phyloP scores from a whole-genome alignment of 2,329 filamentous ascomycete species.

The Colletotrichum higginsianum region DNA sequence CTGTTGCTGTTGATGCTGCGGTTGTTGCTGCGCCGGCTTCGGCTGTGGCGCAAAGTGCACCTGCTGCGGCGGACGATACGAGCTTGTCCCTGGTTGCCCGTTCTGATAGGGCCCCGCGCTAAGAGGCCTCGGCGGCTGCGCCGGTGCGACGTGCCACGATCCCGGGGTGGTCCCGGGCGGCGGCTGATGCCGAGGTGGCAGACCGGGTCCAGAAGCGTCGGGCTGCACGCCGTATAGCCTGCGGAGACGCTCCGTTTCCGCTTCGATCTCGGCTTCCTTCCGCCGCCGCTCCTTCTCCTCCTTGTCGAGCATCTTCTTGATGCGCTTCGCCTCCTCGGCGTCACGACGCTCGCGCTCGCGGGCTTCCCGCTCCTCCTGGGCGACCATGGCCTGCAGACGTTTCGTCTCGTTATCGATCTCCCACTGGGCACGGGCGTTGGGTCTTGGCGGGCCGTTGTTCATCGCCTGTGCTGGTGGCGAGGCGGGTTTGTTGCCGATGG shows the following conservation, averaged over 20 bases:
- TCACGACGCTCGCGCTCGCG: slow-evolving; percentile 70
- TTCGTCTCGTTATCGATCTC: slow-evolving; percentile 83
- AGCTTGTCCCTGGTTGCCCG: slow-evolving; percentile 18
- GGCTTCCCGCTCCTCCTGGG: slow-evolving; percentile 65
- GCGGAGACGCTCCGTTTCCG: slow-evolving; percentile 86
- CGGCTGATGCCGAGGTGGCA: slow-evolving; percentile 46
- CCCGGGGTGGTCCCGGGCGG: slow-evolving; percentile 7
- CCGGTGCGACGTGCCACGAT: slow-evolving; percentile 27
- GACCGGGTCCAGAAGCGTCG: slow-evolving; percentile 54
- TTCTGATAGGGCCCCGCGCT: slow-evolving; percentile 38
- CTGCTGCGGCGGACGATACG: slow-evolving; percentile 45
- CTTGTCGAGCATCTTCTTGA: slow-evolving; percentile 76
- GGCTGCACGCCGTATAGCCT: slow-evolving; percentile 73
- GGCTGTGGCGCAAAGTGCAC: slow-evolving; percentile 45
- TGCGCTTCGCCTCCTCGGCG: slow-evolving; percentile 63
- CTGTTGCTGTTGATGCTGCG: slow-evolving; percentile 44
- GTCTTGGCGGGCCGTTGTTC: slow-evolving; percentile 48
- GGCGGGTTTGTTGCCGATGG: slow-evolving; percentile 51
- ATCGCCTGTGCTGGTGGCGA: slow-evolving; percentile 39
- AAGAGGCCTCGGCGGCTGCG: slow-evolving; percentile 43
- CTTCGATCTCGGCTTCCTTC: slow-evolving; percentile 74
- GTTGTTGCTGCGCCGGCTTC: slow-evolving; percentile 38
- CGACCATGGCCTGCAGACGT: slow-evolving; percentile 72
- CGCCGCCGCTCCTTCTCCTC: slow-evolving; percentile 74
- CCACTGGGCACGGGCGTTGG: slow-evolving; percentile 52